Evolutionary conservation across 495 filamentous ascomycete genomes (phyloP).

Genomic region (Hyaloscypha bicolor): DNA sequence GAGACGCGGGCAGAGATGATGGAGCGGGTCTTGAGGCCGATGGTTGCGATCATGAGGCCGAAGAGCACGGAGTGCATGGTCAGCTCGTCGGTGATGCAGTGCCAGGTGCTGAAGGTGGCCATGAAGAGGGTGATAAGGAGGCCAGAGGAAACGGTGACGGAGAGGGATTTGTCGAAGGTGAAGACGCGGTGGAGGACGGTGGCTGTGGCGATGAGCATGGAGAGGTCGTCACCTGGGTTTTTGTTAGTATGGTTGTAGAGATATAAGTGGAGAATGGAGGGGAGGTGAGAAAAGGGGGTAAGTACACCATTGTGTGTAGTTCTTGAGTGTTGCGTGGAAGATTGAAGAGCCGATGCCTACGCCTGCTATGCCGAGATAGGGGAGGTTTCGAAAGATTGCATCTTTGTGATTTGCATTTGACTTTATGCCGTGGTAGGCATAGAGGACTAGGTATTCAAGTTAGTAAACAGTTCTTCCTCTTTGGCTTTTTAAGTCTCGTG

Average conservation of each 20-base stretch:
- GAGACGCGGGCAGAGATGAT: constrained; percentile 26
- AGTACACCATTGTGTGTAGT: constrained; percentile 57
- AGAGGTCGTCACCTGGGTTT: constrained; percentile 47
- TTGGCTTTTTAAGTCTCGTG: not conserved
- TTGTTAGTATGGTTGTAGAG: constrained; percentile 25
- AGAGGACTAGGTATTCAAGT: constrained; percentile 35
- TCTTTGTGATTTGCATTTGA: constrained; percentile 32
- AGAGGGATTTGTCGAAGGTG: constrained; percentile 41
- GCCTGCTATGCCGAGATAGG: constrained; percentile 54
- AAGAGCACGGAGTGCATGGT: constrained; percentile 42
- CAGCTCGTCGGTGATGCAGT: constrained; percentile 48
- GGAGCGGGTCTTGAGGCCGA: constrained; percentile 39
- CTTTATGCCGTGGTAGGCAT: constrained; percentile 42
- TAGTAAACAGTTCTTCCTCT: not conserved
- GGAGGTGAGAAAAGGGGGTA: not conserved
- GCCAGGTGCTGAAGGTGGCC: constrained; percentile 44
- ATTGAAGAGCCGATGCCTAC: constrained; percentile 55
- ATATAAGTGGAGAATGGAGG: not conserved
- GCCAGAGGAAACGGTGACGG: constrained; percentile 34
- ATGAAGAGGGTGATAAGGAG: constrained; percentile 37
- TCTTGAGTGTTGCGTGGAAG: constrained; percentile 57
- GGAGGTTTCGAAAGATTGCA: constrained; percentile 38
- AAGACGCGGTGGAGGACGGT: constrained; percentile 54
- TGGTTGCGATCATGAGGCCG: constrained; percentile 35
- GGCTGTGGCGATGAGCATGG: constrained; percentile 58